Evolutionary conservation across 73 alveolate species (phyloP).

Genomic region (Symbiodinium natans): DNA sequence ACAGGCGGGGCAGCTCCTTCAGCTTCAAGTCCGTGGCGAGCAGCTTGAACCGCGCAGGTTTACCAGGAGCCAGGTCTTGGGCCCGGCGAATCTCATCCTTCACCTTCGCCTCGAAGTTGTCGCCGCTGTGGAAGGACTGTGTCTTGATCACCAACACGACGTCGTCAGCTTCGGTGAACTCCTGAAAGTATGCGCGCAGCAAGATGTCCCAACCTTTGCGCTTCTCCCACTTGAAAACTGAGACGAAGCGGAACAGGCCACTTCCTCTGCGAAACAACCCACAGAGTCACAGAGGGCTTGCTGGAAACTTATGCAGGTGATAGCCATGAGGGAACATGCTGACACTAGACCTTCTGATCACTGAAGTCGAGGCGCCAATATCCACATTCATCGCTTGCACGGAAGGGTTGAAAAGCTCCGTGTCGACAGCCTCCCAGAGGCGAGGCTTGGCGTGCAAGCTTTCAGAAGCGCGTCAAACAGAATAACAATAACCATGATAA

Average conservation of each 20-base stretch:
- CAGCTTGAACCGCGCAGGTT: neutral
- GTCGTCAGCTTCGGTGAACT: neutral
- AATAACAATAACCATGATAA: too few relatives aligned
- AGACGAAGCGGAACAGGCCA: constrained; percentile 50
- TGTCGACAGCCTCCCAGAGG: constrained; percentile 49
- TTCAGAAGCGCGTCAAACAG: too few relatives aligned
- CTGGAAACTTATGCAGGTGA: neutral
- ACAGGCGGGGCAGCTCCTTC: constrained; percentile 70
- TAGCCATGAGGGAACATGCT: neutral
- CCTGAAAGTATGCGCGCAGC: constrained; percentile 87
- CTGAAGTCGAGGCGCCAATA: neutral
- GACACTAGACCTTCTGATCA: too few relatives aligned
- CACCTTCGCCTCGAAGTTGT: constrained; percentile 39
- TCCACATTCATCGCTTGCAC: constrained; percentile 17
- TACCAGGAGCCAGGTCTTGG: neutral
- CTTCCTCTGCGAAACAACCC: neutral
- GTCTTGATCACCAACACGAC: constrained; percentile 73
- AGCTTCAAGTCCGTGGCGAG: constrained; percentile 48
- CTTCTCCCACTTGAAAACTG: constrained; percentile 92
- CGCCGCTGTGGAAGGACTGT: constrained; percentile 84
- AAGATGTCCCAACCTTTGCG: constrained; percentile 92
- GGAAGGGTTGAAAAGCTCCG: constrained; percentile 57
- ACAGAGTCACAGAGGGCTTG: neutral
- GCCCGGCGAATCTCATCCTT: neutral
- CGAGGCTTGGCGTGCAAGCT: too few relatives aligned